phyloP scores from a whole-genome alignment of 2,329 filamentous ascomycete species.

The Colletotrichum simmondsii region DNA sequence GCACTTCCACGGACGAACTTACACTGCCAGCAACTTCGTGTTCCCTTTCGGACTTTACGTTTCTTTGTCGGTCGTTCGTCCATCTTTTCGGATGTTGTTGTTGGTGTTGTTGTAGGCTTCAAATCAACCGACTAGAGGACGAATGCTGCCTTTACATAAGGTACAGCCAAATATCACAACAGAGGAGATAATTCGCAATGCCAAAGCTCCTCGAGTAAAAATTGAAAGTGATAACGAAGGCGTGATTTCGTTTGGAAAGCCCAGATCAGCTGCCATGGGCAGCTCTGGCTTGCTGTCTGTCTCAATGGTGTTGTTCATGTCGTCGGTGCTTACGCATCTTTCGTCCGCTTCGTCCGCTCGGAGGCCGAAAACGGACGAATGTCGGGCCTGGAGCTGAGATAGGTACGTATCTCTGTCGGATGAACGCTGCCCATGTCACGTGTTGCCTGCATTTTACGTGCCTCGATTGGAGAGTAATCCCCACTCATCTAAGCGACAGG shows the following conservation, averaged over 20 bases:
- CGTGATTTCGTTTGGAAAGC: background rate
- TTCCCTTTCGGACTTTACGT: slow-evolving; percentile 64
- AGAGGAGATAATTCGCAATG: background rate
- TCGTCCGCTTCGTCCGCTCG: slow-evolving; percentile 18
- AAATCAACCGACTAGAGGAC: background rate
- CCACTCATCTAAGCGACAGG: accelerated
- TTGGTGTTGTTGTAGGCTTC: background rate
- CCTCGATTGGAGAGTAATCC: background rate
- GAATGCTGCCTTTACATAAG: background rate
- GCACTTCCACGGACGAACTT: slow-evolving; percentile 43
- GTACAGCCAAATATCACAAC: background rate
- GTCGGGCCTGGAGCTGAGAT: too few relatives aligned
- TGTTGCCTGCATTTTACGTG: background rate
- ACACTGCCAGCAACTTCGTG: slow-evolving; percentile 69
- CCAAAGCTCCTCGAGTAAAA: background rate
- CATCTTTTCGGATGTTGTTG: background rate
- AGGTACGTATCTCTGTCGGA: background rate
- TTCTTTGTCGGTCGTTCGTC: slow-evolving; percentile 40
- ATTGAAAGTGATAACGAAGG: too few relatives aligned
- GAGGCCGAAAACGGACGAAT: slow-evolving; percentile 30
- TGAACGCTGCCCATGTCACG: background rate
- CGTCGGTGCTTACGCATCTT: slow-evolving; percentile 14
- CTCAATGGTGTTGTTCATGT: background rate
- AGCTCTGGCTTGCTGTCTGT: background rate
- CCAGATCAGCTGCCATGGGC: background rate